These are phyloP conservation scores for Elsinoe batatas DNA, from an alignment of 2,329 filamentous ascomycete genomes.

Conservation along the genomic window DNA sequence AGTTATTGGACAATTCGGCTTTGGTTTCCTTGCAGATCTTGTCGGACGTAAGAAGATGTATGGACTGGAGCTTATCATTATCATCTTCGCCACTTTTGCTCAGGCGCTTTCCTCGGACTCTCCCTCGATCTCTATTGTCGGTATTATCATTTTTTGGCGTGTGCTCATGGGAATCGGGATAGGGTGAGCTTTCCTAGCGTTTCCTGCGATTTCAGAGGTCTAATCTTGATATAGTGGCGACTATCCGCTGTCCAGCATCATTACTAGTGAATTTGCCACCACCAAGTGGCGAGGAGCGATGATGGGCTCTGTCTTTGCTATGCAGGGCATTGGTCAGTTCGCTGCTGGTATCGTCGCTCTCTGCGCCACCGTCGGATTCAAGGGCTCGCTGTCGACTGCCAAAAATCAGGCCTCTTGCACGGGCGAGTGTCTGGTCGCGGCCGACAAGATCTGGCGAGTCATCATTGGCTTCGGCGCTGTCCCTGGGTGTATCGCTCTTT, in stretches of 20 bases:
- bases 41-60: slow-evolving; percentile 79
- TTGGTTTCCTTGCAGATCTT: slow-evolving; percentile 67
- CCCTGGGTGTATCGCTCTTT: slow-evolving; percentile 70
- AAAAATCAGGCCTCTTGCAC: slow-evolving; percentile 48
- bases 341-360: slow-evolving; percentile 65
- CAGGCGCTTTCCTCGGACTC: slow-evolving; percentile 59
- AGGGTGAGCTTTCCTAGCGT: too few relatives aligned
- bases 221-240: slow-evolving; percentile 60
- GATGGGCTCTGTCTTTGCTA: slow-evolving; percentile 79
- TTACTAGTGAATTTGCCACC: slow-evolving; percentile 79
- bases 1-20: slow-evolving; percentile 70
- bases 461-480: slow-evolving; percentile 74
- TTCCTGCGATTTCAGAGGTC: too few relatives aligned
- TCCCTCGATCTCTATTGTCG: slow-evolving; percentile 50
- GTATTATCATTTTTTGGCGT: slow-evolving; percentile 70
- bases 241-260: slow-evolving; percentile 72
- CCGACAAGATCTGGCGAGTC: slow-evolving; percentile 81
- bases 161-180: slow-evolving; percentile 54
- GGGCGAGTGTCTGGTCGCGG: slow-evolving; percentile 55
- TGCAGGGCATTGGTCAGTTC: slow-evolving; percentile 78
- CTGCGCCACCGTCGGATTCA: slow-evolving; percentile 42
- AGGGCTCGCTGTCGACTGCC: slow-evolving; percentile 25
- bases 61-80: slow-evolving; percentile 68
- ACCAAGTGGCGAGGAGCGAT: slow-evolving; percentile 79
- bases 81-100: slow-evolving; percentile 67